Evolutionary conservation across 148 eudicot species (phyloP).

Genomic region (Spergularia marina): DNA sequence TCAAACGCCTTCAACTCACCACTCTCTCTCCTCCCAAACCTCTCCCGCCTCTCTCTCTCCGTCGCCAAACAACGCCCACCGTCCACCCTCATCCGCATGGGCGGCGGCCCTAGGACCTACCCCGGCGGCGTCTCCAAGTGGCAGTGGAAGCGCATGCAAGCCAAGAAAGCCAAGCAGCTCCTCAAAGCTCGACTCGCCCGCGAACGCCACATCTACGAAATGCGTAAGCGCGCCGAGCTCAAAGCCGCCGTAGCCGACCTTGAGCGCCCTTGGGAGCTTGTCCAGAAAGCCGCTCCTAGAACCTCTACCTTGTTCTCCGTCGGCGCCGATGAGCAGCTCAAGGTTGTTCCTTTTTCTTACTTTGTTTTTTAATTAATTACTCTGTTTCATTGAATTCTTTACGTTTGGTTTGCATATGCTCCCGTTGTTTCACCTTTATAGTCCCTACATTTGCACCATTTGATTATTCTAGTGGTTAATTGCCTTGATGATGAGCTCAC

Average conservation of each 20-base stretch:
- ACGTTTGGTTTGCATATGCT: no score
- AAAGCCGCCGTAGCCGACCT: conserved; percentile 79
- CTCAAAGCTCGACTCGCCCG: conserved; percentile 73
- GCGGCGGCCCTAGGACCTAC: conserved; percentile 87
- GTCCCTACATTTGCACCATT: no score
- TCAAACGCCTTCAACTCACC: conserved; percentile 12
- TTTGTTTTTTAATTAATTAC: neutral
- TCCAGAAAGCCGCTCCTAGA: conserved; percentile 43
- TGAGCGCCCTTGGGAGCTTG: conserved; percentile 86
- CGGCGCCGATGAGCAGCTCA: conserved; percentile 73
- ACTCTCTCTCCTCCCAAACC: conserved; percentile 32
- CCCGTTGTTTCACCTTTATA: no score
- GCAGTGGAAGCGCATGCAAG: conserved; percentile 95
- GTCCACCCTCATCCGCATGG: conserved; percentile 56
- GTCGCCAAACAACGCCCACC: conserved; percentile 13
- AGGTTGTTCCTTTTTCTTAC: conserved; percentile 29
- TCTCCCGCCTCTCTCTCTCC: conserved; percentile 31
- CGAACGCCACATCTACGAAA: conserved; percentile 83
- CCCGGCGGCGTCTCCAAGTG: conserved; percentile 94
- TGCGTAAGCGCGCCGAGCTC: conserved; percentile 87
- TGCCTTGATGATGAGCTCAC: no score
- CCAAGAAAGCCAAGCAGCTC: conserved; percentile 69
- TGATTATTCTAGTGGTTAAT: no score
- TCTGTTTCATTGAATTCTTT: neutral
- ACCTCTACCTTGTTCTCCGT: conserved; percentile 58